Percentiles rank a stretch among this genome's conserved stretches.
Conservation (phyloP, 2,329 filamentous ascomycete genomes). For the Talaromyces sp. region DNA sequence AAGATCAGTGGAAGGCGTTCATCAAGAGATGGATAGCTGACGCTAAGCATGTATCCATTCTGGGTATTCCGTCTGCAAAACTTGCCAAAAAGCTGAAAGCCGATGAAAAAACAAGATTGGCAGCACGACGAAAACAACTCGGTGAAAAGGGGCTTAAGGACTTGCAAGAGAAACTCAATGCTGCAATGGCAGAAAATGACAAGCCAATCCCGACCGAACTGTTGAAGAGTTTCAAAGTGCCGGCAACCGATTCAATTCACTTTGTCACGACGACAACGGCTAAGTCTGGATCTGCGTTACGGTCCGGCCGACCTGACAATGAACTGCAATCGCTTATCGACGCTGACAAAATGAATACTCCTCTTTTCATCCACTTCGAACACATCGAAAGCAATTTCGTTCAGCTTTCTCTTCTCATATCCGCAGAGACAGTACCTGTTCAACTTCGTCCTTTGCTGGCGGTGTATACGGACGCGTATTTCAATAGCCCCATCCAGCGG, state of each 20-base stretch:
- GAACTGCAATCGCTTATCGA: constrained; percentile 73
- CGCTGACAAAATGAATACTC: constrained; percentile 58
- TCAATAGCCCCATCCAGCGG: constrained; percentile 79
- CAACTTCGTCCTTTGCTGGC: constrained; percentile 78
- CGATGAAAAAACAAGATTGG: constrained; percentile 73
- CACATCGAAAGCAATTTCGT: constrained; percentile 92
- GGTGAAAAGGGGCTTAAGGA: constrained; percentile 77
- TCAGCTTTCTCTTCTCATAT: constrained; percentile 74
- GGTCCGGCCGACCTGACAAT: constrained; percentile 64
- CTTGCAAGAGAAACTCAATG: constrained; percentile 70
- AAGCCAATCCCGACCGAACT: constrained; percentile 76
- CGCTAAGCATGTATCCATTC: constrained; percentile 78
- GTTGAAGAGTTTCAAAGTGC: constrained; percentile 78
- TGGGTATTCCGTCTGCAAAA: constrained; percentile 79
- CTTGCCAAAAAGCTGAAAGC: constrained; percentile 76
- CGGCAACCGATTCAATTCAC: constrained; percentile 83
- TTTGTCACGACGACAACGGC: constrained; percentile 88
- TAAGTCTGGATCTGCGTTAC: constrained; percentile 71
- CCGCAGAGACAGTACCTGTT: constrained; percentile 72
- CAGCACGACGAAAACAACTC: constrained; percentile 71
- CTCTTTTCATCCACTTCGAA: constrained; percentile 95
- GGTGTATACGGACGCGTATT: constrained; percentile 88
- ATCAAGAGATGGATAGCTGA: constrained; percentile 80
- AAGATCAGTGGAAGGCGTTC: constrained; percentile 78
- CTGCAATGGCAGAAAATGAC: constrained; percentile 84